Evolutionary conservation across 2,329 filamentous ascomycete species (phyloP).

Genomic region (Hymenoscyphus repandus): DNA sequence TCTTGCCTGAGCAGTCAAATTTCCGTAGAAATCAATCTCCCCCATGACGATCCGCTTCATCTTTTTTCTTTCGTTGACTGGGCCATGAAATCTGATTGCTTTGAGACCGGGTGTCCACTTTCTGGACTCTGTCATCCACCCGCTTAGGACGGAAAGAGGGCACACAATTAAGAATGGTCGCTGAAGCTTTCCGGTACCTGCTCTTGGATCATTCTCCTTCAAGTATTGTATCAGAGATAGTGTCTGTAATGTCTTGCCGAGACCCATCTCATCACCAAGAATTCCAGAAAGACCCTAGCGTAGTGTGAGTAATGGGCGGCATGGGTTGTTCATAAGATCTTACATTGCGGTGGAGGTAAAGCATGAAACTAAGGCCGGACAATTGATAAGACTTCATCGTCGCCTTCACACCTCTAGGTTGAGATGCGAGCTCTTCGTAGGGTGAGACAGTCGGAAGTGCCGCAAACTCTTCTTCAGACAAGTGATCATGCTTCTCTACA

Average conservation of each 20-base stretch:
- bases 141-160: constrained; percentile 44
- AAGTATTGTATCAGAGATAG: constrained; percentile 44
- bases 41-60: constrained; percentile 43
- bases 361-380: constrained; percentile 43
- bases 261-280: constrained; percentile 45
- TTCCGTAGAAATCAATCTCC: constrained; percentile 40
- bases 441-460: constrained; percentile 22
- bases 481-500: constrained; percentile 22
- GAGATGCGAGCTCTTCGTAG: constrained; percentile 26
- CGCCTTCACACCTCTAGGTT: constrained; percentile 38
- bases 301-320: constrained; percentile 2
- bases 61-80: constrained; percentile 36
- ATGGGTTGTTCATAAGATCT: neutral
- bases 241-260: constrained; percentile 46
- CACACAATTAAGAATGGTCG: constrained; percentile 43
- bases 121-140: constrained; percentile 42
- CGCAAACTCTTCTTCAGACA: constrained; percentile 19
- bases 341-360: constrained; percentile 39
- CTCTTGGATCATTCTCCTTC: constrained; percentile 34
- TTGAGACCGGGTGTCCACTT: constrained; percentile 45
- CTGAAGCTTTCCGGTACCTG: constrained; percentile 33
- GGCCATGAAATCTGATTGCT: constrained; percentile 43
- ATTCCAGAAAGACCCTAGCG: constrained; percentile 37
- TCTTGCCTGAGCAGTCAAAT: constrained; percentile 29
- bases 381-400: constrained; percentile 47